Percentiles rank a stretch among this genome's conserved stretches.
phyloP scores from a whole-genome alignment of 129 eudicot species.

The Flaveria sonorensis region DNA sequence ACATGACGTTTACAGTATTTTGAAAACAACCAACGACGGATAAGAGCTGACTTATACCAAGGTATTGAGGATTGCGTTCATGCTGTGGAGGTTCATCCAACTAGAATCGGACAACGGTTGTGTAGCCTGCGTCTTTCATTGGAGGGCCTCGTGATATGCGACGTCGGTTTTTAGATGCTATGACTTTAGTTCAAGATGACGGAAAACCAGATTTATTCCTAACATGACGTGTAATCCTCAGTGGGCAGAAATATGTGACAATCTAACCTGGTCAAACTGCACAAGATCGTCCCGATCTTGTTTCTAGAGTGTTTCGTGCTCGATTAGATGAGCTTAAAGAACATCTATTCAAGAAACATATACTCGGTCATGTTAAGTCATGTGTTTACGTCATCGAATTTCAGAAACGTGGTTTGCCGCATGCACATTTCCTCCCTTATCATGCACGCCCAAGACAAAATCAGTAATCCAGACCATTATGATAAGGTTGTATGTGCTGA shows the following conservation, averaged over 20 bases:
- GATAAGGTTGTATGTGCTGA: background rate
- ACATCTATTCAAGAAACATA: too few species aligned
- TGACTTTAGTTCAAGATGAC: conserved; percentile 4
- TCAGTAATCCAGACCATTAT: background rate
- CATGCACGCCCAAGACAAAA: background rate
- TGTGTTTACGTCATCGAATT: background rate
- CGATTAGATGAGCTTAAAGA: too few species aligned
- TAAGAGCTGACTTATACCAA: too few species aligned
- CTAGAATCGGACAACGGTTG: background rate
- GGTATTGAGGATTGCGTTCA: background rate
- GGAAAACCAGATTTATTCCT: background rate
- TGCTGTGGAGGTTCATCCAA: conserved; percentile 2
- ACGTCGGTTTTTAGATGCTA: background rate
- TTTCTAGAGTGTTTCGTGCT: too few species aligned
- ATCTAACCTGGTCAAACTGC: too few species aligned
- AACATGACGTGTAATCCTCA: background rate
- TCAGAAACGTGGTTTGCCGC: background rate
- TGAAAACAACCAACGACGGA: too few species aligned
- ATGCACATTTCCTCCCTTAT: background rate
- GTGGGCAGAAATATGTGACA: background rate
- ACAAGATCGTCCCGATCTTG: too few species aligned
- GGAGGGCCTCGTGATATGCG: background rate
- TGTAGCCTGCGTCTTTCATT: background rate
- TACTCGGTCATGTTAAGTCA: background rate
- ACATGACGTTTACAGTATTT: too few species aligned